Percentiles rank a stretch among this genome's conserved stretches.
phyloP scores from a whole-genome alignment of 2,329 filamentous ascomycete genomes.

The Septoria petroselini region DNA sequence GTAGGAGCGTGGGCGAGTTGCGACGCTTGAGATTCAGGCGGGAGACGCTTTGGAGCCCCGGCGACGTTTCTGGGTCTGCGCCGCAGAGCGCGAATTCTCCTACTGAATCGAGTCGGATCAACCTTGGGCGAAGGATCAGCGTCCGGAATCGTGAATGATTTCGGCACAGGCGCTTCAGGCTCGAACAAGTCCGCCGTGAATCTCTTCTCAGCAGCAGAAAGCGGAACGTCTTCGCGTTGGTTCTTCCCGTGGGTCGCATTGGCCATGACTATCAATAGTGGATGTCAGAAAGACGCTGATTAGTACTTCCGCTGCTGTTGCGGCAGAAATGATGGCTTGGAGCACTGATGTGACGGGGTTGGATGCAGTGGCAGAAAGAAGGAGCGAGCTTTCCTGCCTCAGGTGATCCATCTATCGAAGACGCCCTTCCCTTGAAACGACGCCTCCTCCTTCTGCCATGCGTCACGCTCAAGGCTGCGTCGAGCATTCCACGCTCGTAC shows the following conservation, averaged over 20 bases:
- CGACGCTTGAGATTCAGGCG: too few species aligned
- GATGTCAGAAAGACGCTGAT: too few species aligned
- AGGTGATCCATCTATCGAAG: slow-evolving; percentile 39
- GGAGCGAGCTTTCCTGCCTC: slow-evolving; percentile 4
- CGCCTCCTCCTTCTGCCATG: slow-evolving; percentile 69
- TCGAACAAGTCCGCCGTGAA: background rate
- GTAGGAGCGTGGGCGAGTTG: too few species aligned
- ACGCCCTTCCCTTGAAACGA: slow-evolving; percentile 58
- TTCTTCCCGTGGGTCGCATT: too few species aligned
- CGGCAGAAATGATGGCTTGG: background rate
- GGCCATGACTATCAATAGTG: too few species aligned
- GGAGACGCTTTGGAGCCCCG: too few species aligned
- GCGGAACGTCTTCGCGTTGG: too few species aligned
- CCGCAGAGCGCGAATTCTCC: background rate
- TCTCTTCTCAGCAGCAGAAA: background rate
- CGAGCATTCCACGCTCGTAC: slow-evolving; percentile 65
- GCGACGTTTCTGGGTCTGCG: too few species aligned
- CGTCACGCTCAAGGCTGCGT: slow-evolving; percentile 58
- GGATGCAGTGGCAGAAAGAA: background rate
- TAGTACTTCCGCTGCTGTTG: background rate
- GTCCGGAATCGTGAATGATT: background rate
- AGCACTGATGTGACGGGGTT: background rate
- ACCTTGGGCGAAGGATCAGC: background rate
- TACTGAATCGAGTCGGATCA: background rate
- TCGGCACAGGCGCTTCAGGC: background rate